phyloP scores from a whole-genome alignment of 495 filamentous ascomycete genomes.

The Aspergillus incahuasiensis region DNA sequence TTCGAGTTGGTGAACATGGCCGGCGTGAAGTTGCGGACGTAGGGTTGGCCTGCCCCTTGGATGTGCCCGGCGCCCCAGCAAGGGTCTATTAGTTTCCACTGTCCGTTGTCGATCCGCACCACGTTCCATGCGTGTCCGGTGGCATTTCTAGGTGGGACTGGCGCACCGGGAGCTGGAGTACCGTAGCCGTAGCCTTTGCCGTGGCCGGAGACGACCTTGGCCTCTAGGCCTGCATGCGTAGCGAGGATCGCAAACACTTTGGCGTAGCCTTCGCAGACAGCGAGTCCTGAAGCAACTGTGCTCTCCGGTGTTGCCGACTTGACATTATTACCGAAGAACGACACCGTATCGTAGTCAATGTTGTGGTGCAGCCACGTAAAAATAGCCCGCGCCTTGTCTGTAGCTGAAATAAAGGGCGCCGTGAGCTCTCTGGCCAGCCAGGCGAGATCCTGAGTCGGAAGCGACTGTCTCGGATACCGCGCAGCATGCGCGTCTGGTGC shows the following conservation, averaged over 20 bases:
- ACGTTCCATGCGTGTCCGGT: slow-evolving; percentile 88
- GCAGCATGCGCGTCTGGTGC: slow-evolving; percentile 73
- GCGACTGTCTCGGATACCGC: slow-evolving; percentile 63
- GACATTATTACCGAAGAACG: slow-evolving; percentile 69
- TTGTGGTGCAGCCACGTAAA: slow-evolving; percentile 98
- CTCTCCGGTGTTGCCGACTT: slow-evolving; percentile 60
- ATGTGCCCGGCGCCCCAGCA: slow-evolving; percentile 87
- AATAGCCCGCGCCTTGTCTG: slow-evolving; percentile 86
- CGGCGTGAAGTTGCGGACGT: slow-evolving; percentile 64
- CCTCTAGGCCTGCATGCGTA: slow-evolving; percentile 65
- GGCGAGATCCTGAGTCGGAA: slow-evolving; percentile 59
- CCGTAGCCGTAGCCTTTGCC: slow-evolving; percentile 80
- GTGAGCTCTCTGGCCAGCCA: slow-evolving; percentile 76
- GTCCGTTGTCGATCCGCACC: slow-evolving; percentile 73
- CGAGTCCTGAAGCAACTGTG: slow-evolving; percentile 67
- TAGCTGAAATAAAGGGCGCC: slow-evolving; percentile 68
- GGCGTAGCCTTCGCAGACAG: slow-evolving; percentile 91
- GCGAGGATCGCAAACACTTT: slow-evolving; percentile 74
- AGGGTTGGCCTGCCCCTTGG: slow-evolving; percentile 46
- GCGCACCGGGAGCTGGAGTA: slow-evolving; percentile 48
- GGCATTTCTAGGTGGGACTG: slow-evolving; percentile 51
- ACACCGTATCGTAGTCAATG: slow-evolving; percentile 71
- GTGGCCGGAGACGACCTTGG: slow-evolving; percentile 66
- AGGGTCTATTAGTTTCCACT: slow-evolving; percentile 87
- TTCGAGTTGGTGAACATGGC: slow-evolving; percentile 74